Conservation (phyloP, 768 basidiomycete species). For the Lactarius hatsudake region DNA sequence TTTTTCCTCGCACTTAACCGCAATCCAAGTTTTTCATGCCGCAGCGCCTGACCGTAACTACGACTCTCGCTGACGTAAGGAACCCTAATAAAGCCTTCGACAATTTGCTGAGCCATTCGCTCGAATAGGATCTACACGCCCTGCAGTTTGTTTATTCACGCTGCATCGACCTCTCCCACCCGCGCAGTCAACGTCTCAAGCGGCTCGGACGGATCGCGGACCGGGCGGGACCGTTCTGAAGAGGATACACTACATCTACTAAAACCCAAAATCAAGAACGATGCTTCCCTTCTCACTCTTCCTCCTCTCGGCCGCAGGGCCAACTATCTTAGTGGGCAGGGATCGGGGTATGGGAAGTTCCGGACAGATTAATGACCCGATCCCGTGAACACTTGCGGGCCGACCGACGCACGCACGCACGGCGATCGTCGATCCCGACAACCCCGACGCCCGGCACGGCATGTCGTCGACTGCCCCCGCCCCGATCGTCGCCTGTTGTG, state of each 20-base stretch:
- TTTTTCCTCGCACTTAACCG: background rate
- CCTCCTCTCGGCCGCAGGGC: too few relatives aligned
- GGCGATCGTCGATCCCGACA: conserved; percentile 83
- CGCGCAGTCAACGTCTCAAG: conserved; percentile 88
- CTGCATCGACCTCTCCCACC: conserved; percentile 89
- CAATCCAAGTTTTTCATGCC: conserved; percentile 73
- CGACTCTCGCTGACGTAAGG: conserved; percentile 79
- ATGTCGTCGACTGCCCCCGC: conserved; percentile 56
- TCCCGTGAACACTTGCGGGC: conserved; percentile 65
- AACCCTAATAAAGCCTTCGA: conserved; percentile 55
- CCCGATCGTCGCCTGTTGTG: conserved; percentile 76
- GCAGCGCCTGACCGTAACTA: conserved; percentile 67
- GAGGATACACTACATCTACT: conserved; percentile 92
- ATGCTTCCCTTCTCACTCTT: conserved; percentile 34
- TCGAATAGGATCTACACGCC: conserved; percentile 89
- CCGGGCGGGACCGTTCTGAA: conserved; percentile 88
- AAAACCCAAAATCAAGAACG: conserved; percentile 73
- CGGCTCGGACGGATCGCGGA: conserved; percentile 79
- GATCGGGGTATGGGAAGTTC: conserved; percentile 72
- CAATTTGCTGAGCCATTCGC: conserved; percentile 93
- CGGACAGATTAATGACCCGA: conserved; percentile 77
- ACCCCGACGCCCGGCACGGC: conserved; percentile 80
- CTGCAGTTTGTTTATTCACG: conserved; percentile 77
- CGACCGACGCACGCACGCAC: conserved; percentile 40
- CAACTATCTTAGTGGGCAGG: too few relatives aligned